Conservation (phyloP, 2,329 filamentous ascomycete species). For the Hymenoscyphus albidus region DNA sequence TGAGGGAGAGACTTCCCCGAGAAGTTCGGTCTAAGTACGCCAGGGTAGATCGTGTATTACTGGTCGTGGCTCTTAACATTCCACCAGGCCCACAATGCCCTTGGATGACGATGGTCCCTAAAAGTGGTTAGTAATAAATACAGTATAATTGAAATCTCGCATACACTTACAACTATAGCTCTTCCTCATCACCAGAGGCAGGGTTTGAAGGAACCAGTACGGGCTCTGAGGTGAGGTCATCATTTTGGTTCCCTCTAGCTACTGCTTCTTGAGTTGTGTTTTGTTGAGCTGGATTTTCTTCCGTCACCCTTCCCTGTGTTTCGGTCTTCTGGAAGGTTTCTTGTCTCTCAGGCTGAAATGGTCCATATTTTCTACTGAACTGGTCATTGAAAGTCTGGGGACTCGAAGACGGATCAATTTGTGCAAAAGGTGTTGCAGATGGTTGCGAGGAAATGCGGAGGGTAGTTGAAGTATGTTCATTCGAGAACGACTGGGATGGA, state of each 20-base stretch:
- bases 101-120: not conserved
- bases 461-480: not conserved
- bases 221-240: not conserved
- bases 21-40: not conserved
- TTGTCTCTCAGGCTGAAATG: not conserved
- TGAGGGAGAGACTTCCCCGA: not conserved
- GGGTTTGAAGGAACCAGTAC: not conserved
- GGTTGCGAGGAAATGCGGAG: not conserved
- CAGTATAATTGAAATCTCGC: not conserved
- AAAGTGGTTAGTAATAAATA: not conserved
- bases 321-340: not conserved
- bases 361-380: not conserved
- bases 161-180: not conserved
- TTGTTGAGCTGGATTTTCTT: not conserved
- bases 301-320: not conserved
- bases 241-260: not conserved
- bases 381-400: not conserved
- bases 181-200: not conserved
- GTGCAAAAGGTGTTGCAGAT: not conserved
- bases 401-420: not conserved
- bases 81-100: too few species aligned
- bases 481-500: not conserved
- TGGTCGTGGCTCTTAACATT: not conserved
- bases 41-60: not conserved
- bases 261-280: not conserved